Conservation (phyloP, 768 basidiomycete genomes). For the Auricularia cornea region DNA sequence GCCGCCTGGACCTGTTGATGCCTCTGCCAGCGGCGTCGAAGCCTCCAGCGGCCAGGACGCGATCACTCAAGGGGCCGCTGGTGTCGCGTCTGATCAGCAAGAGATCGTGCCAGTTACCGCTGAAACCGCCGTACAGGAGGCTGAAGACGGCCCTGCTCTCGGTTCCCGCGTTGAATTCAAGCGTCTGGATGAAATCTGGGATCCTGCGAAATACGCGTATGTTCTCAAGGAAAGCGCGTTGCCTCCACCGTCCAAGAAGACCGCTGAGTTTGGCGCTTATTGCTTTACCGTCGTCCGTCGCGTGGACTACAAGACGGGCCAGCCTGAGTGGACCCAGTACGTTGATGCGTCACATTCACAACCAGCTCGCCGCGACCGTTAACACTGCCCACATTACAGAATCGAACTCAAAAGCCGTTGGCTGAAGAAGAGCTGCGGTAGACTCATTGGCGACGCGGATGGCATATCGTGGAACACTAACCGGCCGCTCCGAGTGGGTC, state of each 20-base stretch:
- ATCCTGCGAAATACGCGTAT: background rate
- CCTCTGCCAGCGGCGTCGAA: too few relatives aligned
- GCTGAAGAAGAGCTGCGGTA: constrained; percentile 48
- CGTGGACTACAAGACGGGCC: background rate
- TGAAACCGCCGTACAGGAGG: too few relatives aligned
- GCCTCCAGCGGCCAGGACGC: too few relatives aligned
- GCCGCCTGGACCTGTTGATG: too few relatives aligned
- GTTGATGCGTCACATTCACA: background rate
- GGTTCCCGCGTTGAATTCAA: background rate
- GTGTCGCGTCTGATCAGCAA: too few relatives aligned
- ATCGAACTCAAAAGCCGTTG: constrained; percentile 51
- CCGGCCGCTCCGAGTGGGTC: constrained; percentile 45
- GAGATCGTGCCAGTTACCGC: too few relatives aligned
- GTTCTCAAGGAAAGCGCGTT: background rate
- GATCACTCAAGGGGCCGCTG: too few relatives aligned
- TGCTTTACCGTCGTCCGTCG: background rate
- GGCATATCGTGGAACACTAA: constrained; percentile 51
- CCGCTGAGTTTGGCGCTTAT: background rate
- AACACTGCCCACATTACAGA: too few relatives aligned
- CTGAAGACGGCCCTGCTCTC: background rate
- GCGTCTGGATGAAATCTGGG: background rate
- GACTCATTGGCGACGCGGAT: constrained; percentile 48
- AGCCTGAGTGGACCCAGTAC: background rate
- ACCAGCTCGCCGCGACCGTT: too few relatives aligned
- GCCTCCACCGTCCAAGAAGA: background rate